phyloP scores from a whole-genome alignment of 1,284 basidiomycete genomes.

The Ustilago cynodontis region DNA sequence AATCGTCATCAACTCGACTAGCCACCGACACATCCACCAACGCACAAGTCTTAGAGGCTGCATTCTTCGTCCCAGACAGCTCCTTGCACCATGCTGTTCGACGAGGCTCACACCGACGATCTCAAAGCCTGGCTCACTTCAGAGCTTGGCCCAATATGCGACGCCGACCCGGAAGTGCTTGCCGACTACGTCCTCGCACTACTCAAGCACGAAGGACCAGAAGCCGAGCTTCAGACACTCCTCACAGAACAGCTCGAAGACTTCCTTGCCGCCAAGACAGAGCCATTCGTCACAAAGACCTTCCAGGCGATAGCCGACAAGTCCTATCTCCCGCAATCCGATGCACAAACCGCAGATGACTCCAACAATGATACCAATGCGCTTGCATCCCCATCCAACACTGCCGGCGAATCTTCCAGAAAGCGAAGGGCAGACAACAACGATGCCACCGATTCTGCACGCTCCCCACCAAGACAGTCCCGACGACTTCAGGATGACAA shows the following conservation, averaged over 20 bases:
- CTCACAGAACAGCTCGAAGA: constrained; percentile 84
- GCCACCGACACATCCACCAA: background rate
- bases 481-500: constrained; percentile 31
- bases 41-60: too few species aligned
- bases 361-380: constrained; percentile 15
- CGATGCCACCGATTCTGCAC: constrained; percentile 28
- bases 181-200: constrained; percentile 95
- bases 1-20: background rate
- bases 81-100: constrained; percentile 40
- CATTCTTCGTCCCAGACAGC: background rate
- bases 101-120: constrained; percentile 54
- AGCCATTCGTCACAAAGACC: constrained; percentile 83
- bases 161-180: constrained; percentile 92
- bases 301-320: constrained; percentile 76
- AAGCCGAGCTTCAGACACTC: constrained; percentile 84
- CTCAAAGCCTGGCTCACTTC: constrained; percentile 64
- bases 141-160: constrained; percentile 75
- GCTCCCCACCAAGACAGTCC: constrained; percentile 47
- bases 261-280: constrained; percentile 88
- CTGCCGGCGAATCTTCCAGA: constrained; percentile 23
- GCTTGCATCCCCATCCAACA: constrained; percentile 20
- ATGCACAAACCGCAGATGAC: constrained; percentile 18
- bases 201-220: constrained; percentile 86
- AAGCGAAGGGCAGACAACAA: constrained; percentile 58
- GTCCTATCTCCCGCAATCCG: constrained; percentile 36